Evolutionary conservation across 2,329 filamentous ascomycete genomes (phyloP).

Genomic region (Tolypocladium guangdongense): DNA sequence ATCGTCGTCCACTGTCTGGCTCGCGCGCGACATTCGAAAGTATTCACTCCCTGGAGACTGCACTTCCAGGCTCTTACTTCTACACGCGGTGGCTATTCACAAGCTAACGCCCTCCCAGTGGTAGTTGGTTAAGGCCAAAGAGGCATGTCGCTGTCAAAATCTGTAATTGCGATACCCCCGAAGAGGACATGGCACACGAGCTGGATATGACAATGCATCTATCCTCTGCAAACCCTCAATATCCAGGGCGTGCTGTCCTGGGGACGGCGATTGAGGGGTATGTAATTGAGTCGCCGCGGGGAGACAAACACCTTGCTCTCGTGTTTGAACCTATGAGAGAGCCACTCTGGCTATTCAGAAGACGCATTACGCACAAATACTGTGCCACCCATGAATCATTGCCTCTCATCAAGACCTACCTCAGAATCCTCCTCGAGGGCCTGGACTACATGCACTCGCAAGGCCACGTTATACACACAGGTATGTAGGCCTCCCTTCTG

Average conservation of each 20-base stretch:
- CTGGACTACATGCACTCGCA: constrained; percentile 30
- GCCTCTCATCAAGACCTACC: constrained; percentile 21
- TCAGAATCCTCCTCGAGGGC: constrained; percentile 24
- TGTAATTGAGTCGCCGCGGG: constrained; percentile 14
- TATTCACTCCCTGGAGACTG: not conserved
- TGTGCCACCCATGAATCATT: constrained; percentile 3
- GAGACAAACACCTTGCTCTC: constrained; percentile 21
- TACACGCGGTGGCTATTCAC: no score
- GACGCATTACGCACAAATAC: constrained; percentile 22
- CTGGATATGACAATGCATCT: constrained; percentile 4
- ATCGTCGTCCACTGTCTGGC: constrained; percentile 26
- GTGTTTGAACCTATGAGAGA: constrained; percentile 28
- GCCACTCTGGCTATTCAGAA: constrained; percentile 21
- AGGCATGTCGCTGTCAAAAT: constrained; percentile 13
- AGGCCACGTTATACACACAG: constrained; percentile 32
- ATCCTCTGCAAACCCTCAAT: constrained; percentile 4
- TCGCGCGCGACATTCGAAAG: constrained; percentile 11
- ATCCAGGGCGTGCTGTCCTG: constrained; percentile 18
- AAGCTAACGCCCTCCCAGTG: not conserved
- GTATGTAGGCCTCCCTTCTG: constrained; percentile 11
- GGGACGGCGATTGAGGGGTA: constrained; percentile 20
- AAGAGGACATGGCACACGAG: constrained; percentile 11
- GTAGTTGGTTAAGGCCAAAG: constrained; percentile 1
- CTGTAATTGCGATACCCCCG: constrained; percentile 8
- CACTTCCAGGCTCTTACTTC: not conserved